Percentiles rank a stretch among this genome's conserved stretches.
Evolutionary conservation across 257 asterid species (phyloP).

Genomic region (Mitragyna speciosa): DNA sequence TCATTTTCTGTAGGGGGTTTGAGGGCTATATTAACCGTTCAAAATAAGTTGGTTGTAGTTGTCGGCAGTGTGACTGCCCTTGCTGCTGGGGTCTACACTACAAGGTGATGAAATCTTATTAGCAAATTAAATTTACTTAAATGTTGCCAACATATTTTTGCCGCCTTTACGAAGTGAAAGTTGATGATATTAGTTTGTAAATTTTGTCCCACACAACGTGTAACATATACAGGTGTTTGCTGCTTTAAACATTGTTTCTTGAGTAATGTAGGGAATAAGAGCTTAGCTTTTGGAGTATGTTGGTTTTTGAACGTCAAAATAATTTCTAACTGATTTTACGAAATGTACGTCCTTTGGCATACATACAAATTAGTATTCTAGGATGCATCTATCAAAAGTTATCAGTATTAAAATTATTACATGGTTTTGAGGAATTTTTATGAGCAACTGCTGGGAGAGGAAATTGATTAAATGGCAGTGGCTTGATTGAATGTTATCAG

Average conservation of each 20-base stretch:
- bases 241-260: background rate
- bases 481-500: background rate
- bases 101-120: constrained; percentile 55
- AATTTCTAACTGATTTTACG: no score
- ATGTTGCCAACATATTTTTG: background rate
- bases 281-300: background rate
- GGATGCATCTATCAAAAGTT: background rate
- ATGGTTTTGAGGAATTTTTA: background rate
- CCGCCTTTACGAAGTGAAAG: background rate
- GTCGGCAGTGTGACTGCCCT: constrained; percentile 96
- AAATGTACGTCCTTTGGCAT: no score
- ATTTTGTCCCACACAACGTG: background rate
- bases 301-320: no score
- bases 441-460: background rate
- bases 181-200: background rate
- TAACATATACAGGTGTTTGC: background rate
- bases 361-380: no score
- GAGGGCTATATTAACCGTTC: constrained; percentile 82
- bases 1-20: constrained; percentile 68
- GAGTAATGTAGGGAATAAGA: background rate
- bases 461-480: background rate
- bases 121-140: background rate
- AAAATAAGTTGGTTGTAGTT: constrained; percentile 86
- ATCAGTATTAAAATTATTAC: no score
- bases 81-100: constrained; percentile 95